A percentile compares a stretch with the other conserved stretches of the same genome.
These are phyloP conservation scores for Dillenia suffruticosa DNA, from an alignment of 164 flowering plant genomes.

Conservation along the genomic window DNA sequence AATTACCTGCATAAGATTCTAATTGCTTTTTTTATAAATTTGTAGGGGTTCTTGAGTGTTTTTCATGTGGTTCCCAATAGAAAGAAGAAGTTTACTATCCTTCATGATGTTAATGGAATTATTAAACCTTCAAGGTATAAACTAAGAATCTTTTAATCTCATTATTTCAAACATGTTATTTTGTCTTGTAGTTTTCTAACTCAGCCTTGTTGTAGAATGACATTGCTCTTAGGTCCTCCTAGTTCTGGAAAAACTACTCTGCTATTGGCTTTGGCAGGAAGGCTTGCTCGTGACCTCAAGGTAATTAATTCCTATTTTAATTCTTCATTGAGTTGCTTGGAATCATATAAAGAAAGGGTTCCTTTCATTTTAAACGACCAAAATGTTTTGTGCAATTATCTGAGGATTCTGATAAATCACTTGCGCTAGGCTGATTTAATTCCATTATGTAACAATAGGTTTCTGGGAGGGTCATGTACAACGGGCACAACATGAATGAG, in stretches of 20 bases:
- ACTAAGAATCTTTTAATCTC: too few relatives aligned
- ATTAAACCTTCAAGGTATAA: conserved; percentile 8
- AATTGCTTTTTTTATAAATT: neutral
- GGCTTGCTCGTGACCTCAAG: conserved; percentile 38
- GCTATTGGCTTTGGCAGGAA: conserved; percentile 36
- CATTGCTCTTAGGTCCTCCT: conserved; percentile 38
- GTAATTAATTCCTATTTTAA: conserved; percentile 14
- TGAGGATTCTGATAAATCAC: too few relatives aligned
- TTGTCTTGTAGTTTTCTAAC: neutral
- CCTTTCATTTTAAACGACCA: too few relatives aligned
- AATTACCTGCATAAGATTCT: neutral
- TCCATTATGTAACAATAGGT: conserved; percentile 15
- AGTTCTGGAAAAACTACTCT: conserved; percentile 31
- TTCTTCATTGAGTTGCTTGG: neutral
- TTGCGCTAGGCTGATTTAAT: too few relatives aligned
- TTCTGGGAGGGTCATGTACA: conserved; percentile 28
- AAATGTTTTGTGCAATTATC: too few relatives aligned
- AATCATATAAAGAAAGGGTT: too few relatives aligned
- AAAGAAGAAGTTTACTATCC: conserved; percentile 10
- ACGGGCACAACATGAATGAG: conserved; percentile 29
- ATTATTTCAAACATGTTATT: neutral
- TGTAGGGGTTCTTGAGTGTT: neutral
- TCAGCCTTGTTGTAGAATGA: conserved; percentile 19
- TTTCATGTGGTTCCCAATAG: conserved; percentile 11
- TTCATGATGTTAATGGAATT: conserved; percentile 14